Conservation (phyloP, 1,284 basidiomycete species). For the Volvariella surrecta region DNA sequence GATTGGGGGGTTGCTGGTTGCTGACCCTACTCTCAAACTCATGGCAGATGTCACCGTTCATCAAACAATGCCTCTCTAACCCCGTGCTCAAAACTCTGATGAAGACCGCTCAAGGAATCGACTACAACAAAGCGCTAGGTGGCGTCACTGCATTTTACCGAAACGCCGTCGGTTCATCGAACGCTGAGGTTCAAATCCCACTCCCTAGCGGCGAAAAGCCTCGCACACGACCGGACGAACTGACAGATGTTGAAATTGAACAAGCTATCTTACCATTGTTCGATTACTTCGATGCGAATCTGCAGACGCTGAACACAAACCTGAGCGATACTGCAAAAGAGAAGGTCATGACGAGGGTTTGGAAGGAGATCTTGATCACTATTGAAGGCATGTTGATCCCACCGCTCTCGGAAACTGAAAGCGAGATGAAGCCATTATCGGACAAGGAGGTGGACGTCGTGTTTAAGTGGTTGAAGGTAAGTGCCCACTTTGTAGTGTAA, state of each 20-base stretch:
- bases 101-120: conserved; percentile 56
- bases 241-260: conserved; percentile 93
- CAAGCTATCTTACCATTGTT: conserved; percentile 88
- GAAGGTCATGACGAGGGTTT: conserved; percentile 88
- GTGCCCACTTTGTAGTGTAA: conserved; percentile 11
- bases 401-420: conserved; percentile 82
- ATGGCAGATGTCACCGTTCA: conserved; percentile 87
- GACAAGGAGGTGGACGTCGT: conserved; percentile 98
- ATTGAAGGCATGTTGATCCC: conserved; percentile 91
- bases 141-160: conserved; percentile 79
- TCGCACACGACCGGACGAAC: conserved; percentile 59
- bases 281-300: conserved; percentile 94
- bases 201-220: conserved; percentile 65
- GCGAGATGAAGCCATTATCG: conserved; percentile 83
- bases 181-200: conserved; percentile 72
- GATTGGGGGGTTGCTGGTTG: background rate
- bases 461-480: conserved; percentile 94
- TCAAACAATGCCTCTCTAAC: conserved; percentile 85
- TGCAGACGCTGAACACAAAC: conserved; percentile 87
- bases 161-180: conserved; percentile 54
- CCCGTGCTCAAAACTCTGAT: conserved; percentile 69
- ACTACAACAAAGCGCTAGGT: conserved; percentile 79
- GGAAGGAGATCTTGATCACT: conserved; percentile 92
- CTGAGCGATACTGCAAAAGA: conserved; percentile 83
- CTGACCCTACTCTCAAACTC: conserved; percentile 1